Conservation (phyloP, 2,329 filamentous ascomycete species). For the Sordariomycetes sp. region DNA sequence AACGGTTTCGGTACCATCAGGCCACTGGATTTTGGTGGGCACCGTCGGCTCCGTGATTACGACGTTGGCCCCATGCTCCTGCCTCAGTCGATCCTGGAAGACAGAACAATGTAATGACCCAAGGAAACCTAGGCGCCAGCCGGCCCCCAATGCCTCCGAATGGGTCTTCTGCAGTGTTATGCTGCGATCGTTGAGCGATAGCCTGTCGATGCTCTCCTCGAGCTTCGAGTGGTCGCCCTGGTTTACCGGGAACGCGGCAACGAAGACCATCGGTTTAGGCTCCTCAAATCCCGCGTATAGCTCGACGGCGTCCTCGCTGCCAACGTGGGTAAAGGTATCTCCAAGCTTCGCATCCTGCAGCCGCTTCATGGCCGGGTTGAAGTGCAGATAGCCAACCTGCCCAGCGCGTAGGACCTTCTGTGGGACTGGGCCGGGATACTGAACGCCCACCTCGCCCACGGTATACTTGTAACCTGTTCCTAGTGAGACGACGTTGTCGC, state of each 20-base stretch:
- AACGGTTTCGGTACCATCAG: constrained; percentile 62
- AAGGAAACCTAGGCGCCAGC: constrained; percentile 87
- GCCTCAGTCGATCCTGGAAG: constrained; percentile 86
- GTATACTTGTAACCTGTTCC: constrained; percentile 82
- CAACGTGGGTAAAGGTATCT: constrained; percentile 82
- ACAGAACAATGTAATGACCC: constrained; percentile 99
- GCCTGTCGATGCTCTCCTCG: constrained; percentile 86
- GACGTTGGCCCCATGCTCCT: constrained; percentile 88
- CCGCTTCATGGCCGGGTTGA: constrained; percentile 97
- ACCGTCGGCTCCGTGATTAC: constrained; percentile 96
- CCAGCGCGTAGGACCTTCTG: constrained; percentile 73
- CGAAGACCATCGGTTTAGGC: constrained; percentile 97
- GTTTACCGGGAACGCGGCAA: constrained; percentile 89
- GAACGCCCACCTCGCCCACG: constrained; percentile 92
- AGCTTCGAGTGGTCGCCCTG: constrained; percentile 76
- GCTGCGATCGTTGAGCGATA: constrained; percentile 88
- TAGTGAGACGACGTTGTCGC: constrained; percentile 77
- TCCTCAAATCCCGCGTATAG: constrained; percentile 89
- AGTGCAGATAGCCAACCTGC: constrained; percentile 91
- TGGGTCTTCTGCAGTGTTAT: constrained; percentile 90
- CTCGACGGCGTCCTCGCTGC: constrained; percentile 61
- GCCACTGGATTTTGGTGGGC: constrained; percentile 74
- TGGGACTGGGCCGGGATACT: constrained; percentile 78
- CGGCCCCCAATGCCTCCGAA: constrained; percentile 83
- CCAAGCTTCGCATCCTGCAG: constrained; percentile 93